A percentile compares a stretch with the other conserved stretches of the same genome.
Evolutionary conservation across 306 rosid genomes (phyloP).

Genomic region (Vigna trinervia): DNA sequence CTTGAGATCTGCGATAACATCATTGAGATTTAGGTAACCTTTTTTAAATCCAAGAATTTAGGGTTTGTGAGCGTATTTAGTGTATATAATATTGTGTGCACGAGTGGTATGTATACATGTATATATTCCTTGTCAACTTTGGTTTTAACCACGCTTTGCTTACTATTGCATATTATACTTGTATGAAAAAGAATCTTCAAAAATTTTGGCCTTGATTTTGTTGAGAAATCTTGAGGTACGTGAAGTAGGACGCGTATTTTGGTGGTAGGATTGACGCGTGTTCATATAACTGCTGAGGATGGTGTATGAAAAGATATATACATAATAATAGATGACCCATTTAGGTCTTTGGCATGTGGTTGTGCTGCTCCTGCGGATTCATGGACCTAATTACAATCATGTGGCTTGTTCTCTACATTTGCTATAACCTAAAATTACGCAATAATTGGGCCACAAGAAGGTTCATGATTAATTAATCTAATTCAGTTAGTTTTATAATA

Average conservation of each 20-base stretch:
- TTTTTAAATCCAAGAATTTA: slow-evolving; percentile 36
- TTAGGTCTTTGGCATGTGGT: slow-evolving; percentile 17
- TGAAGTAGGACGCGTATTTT: slow-evolving; percentile 40
- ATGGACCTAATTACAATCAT: background rate
- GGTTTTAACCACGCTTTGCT: background rate
- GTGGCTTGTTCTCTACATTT: background rate
- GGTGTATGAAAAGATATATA: background rate
- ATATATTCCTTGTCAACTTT: slow-evolving; percentile 21
- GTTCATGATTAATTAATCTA: too few relatives aligned
- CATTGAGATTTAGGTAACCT: slow-evolving; percentile 29
- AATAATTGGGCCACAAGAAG: too few relatives aligned
- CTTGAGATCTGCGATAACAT: slow-evolving; percentile 49
- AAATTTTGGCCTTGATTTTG: background rate
- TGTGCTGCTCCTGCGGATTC: background rate
- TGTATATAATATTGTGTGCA: slow-evolving; percentile 39
- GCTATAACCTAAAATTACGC: background rate
- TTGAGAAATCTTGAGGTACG: background rate
- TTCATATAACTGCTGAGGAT: slow-evolving; percentile 8
- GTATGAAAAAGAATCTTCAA: background rate
- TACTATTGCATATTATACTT: background rate
- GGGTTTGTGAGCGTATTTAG: background rate
- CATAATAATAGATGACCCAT: background rate
- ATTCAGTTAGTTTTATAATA: too few relatives aligned
- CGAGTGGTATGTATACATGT: slow-evolving; percentile 45
- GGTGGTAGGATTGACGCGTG: slow-evolving; percentile 38